Evolutionary conservation across 345 rosid genomes (phyloP).

Genomic region (Eucalyptus erythrocorys): DNA sequence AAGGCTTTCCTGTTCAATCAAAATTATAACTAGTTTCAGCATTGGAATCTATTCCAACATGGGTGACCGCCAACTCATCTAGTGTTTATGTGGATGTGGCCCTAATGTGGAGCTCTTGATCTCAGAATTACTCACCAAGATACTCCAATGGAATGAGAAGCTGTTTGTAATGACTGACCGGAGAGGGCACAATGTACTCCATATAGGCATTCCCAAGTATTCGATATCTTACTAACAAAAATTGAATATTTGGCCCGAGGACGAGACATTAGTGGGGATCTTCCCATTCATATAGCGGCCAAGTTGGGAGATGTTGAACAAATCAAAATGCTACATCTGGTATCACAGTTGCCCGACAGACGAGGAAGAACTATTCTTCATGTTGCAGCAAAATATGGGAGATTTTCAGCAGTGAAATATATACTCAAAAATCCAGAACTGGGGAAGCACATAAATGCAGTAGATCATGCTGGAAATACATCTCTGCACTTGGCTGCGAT

Average conservation of each 20-base stretch:
- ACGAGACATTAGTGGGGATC: neutral
- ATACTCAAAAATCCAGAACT: neutral
- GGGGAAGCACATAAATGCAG: neutral
- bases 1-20: neutral
- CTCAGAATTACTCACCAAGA: neutral
- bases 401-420: neutral
- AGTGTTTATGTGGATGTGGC: neutral
- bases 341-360: neutral
- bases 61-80: neutral
- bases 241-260: neutral
- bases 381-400: neutral
- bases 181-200: neutral
- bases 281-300: neutral
- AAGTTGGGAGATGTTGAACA: rapidly evolving
- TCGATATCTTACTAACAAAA: neutral
- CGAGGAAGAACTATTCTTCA: neutral
- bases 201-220: rapidly evolving
- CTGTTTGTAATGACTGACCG: neutral
- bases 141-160: neutral
- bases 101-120: neutral
- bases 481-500: neutral
- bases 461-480: neutral
- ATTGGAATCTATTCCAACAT: neutral
- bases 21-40: neutral
- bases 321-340: neutral